phyloP scores from a whole-genome alignment of 768 basidiomycete species.

The Sarcomyxa edulis region DNA sequence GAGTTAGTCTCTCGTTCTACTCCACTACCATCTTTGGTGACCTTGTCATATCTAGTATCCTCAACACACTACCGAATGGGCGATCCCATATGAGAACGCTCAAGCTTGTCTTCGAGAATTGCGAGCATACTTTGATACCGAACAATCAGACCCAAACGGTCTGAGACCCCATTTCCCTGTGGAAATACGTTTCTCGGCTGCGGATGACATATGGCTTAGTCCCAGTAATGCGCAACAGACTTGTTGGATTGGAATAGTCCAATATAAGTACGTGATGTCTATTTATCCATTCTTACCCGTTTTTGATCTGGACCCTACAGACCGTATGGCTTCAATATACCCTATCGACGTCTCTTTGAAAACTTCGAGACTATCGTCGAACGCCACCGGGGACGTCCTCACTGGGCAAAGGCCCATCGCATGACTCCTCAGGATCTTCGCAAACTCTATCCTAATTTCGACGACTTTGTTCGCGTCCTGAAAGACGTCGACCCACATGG shows the following conservation, averaged over 20 bases:
- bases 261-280: constrained; percentile 71
- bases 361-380: constrained; percentile 70
- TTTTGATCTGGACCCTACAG: constrained; percentile 30
- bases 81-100: constrained; percentile 70
- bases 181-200: constrained; percentile 84
- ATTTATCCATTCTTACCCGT: constrained; percentile 4
- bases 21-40: background rate
- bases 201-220: constrained; percentile 93
- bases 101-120: constrained; percentile 67
- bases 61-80: constrained; percentile 96
- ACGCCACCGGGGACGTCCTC: constrained; percentile 75
- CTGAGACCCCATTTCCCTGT: constrained; percentile 88
- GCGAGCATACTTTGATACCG: constrained; percentile 62
- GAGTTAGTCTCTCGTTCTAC: constrained; percentile 50
- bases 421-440: constrained; percentile 62
- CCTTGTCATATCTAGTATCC: constrained; percentile 50
- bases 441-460: constrained; percentile 74
- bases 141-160: constrained; percentile 64
- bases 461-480: constrained; percentile 67
- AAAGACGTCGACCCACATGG: constrained; percentile 68
- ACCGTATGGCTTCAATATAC: constrained; percentile 79
- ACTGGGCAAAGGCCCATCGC: constrained; percentile 93
- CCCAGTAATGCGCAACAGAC: constrained; percentile 76
- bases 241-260: constrained; percentile 97
- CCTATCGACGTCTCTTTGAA: constrained; percentile 74